These are phyloP conservation scores for Colletotrichum liriopes DNA, from an alignment of 2,329 filamentous ascomycete genomes.

Conservation along the genomic window DNA sequence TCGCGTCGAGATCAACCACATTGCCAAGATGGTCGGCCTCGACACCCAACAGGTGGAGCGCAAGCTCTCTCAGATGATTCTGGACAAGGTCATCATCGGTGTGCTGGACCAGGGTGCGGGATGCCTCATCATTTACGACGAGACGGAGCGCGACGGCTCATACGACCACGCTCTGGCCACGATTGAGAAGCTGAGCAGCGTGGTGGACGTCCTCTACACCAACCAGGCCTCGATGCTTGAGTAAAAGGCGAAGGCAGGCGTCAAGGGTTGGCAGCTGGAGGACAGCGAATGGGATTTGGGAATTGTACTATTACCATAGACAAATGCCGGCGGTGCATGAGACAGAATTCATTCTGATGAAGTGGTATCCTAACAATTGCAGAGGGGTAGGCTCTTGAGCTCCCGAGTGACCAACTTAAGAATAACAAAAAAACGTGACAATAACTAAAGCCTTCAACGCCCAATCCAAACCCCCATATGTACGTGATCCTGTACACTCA, in stretches of 20 bases:
- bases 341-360: slow-evolving; percentile 43
- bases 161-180: slow-evolving; percentile 96
- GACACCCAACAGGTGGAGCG: slow-evolving; percentile 97
- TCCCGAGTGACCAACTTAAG: slow-evolving; percentile 21
- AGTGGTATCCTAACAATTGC: slow-evolving; percentile 41
- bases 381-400: slow-evolving; percentile 15
- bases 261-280: slow-evolving; percentile 19
- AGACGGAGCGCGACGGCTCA: slow-evolving; percentile 91
- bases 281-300: slow-evolving; percentile 36
- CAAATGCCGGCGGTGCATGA: slow-evolving; percentile 41
- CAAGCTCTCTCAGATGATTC: slow-evolving; percentile 99
- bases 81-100: slow-evolving; percentile 98
- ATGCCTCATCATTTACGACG: slow-evolving; percentile 96
- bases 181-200: slow-evolving; percentile 96
- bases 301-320: slow-evolving; percentile 48
- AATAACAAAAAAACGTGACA: slow-evolving; percentile 12
- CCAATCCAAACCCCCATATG: slow-evolving; percentile 22
- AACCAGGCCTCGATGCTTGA: slow-evolving; percentile 97
- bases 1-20: slow-evolving; percentile 95
- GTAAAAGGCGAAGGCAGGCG: slow-evolving; percentile 62
- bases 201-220: slow-evolving; percentile 97
- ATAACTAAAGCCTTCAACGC: slow-evolving; percentile 16
- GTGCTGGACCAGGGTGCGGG: slow-evolving; percentile 98
- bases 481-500: slow-evolving; percentile 16
- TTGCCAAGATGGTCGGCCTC: slow-evolving; percentile 97